Conservation (phyloP, 2,329 filamentous ascomycete species). For the Ophiostoma quercus region DNA sequence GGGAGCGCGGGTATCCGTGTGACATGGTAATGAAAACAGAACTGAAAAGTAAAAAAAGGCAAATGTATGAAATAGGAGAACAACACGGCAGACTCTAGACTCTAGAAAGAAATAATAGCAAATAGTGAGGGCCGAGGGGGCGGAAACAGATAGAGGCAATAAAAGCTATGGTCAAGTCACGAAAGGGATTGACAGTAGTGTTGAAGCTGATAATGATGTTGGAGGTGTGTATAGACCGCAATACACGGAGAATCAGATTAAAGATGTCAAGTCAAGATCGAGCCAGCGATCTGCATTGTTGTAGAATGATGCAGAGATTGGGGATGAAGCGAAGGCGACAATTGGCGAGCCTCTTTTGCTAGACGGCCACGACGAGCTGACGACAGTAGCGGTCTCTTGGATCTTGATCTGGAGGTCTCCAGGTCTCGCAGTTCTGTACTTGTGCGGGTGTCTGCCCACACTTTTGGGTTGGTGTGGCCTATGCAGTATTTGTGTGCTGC, state of each 20-base stretch:
- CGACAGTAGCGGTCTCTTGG: not conserved
- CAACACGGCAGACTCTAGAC: not conserved
- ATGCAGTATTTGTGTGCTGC: slow-evolving; percentile 5
- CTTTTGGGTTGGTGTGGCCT: slow-evolving; percentile 10
- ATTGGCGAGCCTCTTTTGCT: not conserved
- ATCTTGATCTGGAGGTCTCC: not conserved
- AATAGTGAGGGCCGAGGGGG: not conserved
- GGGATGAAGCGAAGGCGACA: not conserved
- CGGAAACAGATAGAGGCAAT: not conserved
- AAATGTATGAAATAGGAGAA: not conserved
- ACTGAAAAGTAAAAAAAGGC: not conserved
- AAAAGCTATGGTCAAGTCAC: not conserved
- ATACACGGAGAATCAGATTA: not conserved
- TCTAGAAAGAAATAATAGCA: not conserved
- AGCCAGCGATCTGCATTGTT: not conserved
- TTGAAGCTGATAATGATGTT: not conserved
- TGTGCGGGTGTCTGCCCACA: slow-evolving; percentile 6
- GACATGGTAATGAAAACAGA: slow-evolving; percentile 39
- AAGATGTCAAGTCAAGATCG: not conserved
- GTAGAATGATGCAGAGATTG: not conserved
- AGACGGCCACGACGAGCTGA: not conserved
- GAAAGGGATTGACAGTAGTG: not conserved
- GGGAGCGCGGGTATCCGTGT: slow-evolving; percentile 58
- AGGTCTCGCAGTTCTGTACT: not conserved
- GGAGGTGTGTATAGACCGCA: not conserved